phyloP scores from a whole-genome alignment of 108 stramenopile species.

The Cyclotella choctawhatcheeana region DNA sequence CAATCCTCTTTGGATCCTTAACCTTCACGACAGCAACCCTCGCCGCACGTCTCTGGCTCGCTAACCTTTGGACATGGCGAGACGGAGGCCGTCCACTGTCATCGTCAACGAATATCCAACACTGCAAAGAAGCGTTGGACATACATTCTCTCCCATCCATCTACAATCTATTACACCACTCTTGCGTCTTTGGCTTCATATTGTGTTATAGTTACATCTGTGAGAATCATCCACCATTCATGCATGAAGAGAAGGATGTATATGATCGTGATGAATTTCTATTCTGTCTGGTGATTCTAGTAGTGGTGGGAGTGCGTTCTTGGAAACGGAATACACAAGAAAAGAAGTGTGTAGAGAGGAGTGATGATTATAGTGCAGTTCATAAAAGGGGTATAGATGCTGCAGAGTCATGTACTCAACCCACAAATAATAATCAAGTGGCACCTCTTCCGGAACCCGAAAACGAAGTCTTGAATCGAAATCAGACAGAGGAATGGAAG shows the following conservation, averaged over 20 bases:
- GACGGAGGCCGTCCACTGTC: conserved; percentile 42
- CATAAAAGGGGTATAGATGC: neutral
- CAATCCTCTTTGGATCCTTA: conserved; percentile 81
- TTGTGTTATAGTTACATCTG: conserved; percentile 84
- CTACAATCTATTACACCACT: conserved; percentile 75
- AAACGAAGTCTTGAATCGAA: conserved; percentile 89
- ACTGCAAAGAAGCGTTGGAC: conserved; percentile 58
- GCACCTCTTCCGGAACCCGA: conserved; percentile 52
- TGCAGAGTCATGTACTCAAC: neutral
- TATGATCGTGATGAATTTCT: conserved; percentile 88
- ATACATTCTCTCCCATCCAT: conserved; percentile 62
- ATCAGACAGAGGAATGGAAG: conserved; percentile 99
- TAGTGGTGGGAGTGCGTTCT: conserved; percentile 57
- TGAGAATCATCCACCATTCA: conserved; percentile 85
- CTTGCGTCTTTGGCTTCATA: conserved; percentile 73
- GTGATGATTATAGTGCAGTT: neutral
- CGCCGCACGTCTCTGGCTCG: conserved; percentile 55
- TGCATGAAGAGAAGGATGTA: conserved; percentile 69
- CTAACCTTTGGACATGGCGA: conserved; percentile 52
- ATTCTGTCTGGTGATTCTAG: conserved; percentile 71
- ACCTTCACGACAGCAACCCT: conserved; percentile 71
- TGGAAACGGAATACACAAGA: conserved; percentile 48
- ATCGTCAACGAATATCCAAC: conserved; percentile 1
- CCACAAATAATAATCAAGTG: conserved; percentile 19
- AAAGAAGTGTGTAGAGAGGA: neutral